These are phyloP conservation scores for Lippia alba DNA, from an alignment of 305 asterid species.

Conservation along the genomic window DNA sequence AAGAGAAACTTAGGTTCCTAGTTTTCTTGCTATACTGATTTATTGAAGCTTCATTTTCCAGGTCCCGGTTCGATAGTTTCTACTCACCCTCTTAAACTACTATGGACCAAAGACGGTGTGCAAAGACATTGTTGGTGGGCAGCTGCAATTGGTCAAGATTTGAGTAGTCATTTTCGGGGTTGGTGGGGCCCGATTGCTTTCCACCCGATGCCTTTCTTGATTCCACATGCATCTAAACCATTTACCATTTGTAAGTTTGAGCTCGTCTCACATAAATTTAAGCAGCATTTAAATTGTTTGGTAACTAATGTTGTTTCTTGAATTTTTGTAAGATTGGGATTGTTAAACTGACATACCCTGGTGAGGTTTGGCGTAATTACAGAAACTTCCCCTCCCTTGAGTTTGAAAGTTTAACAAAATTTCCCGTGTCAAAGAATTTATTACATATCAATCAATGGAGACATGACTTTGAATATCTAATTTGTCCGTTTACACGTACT, in stretches of 20 bases:
- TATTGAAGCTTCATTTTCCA: constrained; percentile 17
- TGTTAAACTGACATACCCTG: too few relatives aligned
- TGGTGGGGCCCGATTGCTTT: constrained; percentile 67
- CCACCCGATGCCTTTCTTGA: constrained; percentile 44
- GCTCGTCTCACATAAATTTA: not conserved
- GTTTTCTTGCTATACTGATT: not conserved
- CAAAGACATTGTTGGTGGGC: constrained; percentile 38
- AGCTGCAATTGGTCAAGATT: constrained; percentile 38
- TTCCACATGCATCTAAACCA: constrained; percentile 35
- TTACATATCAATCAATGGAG: too few relatives aligned
- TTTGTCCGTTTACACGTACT: too few relatives aligned
- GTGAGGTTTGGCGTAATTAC: too few relatives aligned
- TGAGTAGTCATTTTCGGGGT: constrained; percentile 45
- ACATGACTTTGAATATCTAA: too few relatives aligned
- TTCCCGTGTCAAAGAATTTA: too few relatives aligned
- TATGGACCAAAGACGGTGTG: constrained; percentile 23
- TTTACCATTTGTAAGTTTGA: constrained; percentile 45
- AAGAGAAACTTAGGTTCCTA: not conserved
- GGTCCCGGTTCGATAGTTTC: constrained; percentile 32
- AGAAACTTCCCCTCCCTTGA: too few relatives aligned
- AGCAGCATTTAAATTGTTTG: too few relatives aligned
- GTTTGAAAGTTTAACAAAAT: too few relatives aligned
- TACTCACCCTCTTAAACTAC: constrained; percentile 20
- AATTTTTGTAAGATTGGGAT: too few relatives aligned
- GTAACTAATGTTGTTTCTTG: too few relatives aligned